phyloP scores from a whole-genome alignment of 306 rosid species.

The Dalbergia cultrata region DNA sequence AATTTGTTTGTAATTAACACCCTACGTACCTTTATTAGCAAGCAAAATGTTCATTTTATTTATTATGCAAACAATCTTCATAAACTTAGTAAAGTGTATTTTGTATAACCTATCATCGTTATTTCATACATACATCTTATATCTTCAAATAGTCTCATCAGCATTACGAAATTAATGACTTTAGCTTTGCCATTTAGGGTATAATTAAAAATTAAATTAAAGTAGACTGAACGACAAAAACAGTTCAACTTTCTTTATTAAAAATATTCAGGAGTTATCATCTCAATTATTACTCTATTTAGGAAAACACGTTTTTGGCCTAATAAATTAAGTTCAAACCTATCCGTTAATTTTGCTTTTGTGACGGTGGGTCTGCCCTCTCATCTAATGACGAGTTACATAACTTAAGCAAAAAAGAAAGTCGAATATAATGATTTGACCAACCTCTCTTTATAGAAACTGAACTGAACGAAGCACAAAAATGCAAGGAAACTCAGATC shows the following conservation, averaged over 20 bases:
- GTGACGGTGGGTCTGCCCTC: constrained; percentile 1
- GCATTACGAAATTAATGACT: neutral
- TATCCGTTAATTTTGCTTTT: constrained; percentile 19
- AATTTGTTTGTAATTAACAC: too few species aligned
- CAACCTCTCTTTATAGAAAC: neutral
- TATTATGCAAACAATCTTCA: neutral
- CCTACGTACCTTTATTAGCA: neutral
- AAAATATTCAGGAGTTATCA: neutral
- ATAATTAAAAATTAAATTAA: too few species aligned
- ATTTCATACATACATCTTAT: too few species aligned
- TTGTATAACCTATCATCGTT: too few species aligned
- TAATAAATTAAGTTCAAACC: neutral
- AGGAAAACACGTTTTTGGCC: neutral
- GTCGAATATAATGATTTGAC: constrained; percentile 11
- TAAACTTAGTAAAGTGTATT: neutral
- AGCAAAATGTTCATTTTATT: neutral
- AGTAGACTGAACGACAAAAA: neutral
- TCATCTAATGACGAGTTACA: constrained; percentile 21
- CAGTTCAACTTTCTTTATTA: constrained; percentile 13
- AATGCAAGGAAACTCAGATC: neutral
- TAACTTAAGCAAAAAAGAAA: constrained; percentile 7
- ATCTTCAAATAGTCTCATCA: neutral
- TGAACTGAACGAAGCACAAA: neutral
- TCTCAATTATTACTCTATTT: neutral
- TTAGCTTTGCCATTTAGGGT: neutral